These are phyloP conservation scores for Phytophthora fragariae DNA, from an alignment of 352 stramenopile genomes.

Conservation along the genomic window DNA sequence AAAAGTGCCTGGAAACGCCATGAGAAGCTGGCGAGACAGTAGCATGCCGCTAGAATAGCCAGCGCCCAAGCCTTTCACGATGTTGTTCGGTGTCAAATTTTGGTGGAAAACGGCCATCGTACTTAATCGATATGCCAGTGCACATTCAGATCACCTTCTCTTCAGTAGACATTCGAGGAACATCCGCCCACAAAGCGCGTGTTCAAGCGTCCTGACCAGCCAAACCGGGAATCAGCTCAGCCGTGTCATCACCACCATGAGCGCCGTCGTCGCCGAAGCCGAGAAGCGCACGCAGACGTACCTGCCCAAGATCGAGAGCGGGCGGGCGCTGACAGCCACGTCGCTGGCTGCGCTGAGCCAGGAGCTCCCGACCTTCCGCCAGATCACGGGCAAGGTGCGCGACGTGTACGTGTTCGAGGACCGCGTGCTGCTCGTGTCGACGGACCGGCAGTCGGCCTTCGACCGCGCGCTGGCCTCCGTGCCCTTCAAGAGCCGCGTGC, in stretches of 20 bases:
- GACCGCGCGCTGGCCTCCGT: conserved; percentile 96
- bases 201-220: conserved; percentile 25
- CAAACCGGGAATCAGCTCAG: conserved; percentile 3
- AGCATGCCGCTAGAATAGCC: conserved; percentile 1
- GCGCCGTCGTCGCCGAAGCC: conserved; percentile 48
- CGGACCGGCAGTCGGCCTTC: conserved; percentile 98
- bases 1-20: conserved; percentile 7
- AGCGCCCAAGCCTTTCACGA: conserved; percentile 11
- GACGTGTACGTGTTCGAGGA: conserved; percentile 92
- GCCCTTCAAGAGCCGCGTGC: conserved; percentile 97
- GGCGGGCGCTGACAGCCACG: conserved; percentile 55
- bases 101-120: background rate
- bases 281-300: conserved; percentile 80
- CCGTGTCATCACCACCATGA: conserved; percentile 41
- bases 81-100: conserved; percentile 3
- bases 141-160: background rate
- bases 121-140: background rate
- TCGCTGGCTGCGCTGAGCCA: conserved; percentile 53
- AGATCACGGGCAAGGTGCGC: conserved; percentile 90
- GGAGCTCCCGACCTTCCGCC: conserved; percentile 54
- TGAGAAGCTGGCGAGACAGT: conserved; percentile 15
- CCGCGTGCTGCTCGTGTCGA: conserved; percentile 97
- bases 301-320: conserved; percentile 61
- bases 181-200: conserved; percentile 4
- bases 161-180: background rate